These are phyloP conservation scores for Parietichytrium sp. DNA, from an alignment of 108 stramenopile species.

Conservation along the genomic window DNA sequence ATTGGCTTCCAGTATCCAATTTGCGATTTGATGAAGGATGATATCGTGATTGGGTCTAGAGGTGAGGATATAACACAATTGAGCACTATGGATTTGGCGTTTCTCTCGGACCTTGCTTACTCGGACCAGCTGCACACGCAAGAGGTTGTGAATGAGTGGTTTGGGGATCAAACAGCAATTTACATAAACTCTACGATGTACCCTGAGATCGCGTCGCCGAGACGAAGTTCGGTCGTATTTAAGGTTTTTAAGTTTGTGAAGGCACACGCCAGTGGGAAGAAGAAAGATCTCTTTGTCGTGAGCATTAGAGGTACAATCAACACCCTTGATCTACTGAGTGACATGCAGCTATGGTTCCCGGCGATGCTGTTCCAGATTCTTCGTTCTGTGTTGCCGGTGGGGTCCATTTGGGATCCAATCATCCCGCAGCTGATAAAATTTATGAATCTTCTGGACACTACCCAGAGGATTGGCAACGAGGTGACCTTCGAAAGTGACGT, in stretches of 20 bases:
- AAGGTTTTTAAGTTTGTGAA: neutral
- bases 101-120: constrained; percentile 23
- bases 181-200: neutral
- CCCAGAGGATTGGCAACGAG: constrained; percentile 20
- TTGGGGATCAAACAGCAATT: neutral
- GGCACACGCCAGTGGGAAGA: neutral
- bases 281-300: constrained; percentile 61
- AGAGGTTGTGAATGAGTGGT: neutral
- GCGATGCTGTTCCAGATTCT: constrained; percentile 68
- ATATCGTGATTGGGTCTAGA: neutral
- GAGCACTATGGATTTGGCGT: constrained; percentile 4
- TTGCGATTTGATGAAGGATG: constrained; percentile 5
- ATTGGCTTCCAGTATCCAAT: constrained; percentile 25
- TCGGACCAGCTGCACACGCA: neutral
- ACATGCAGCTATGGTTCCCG: constrained; percentile 73
- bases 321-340: constrained; percentile 69
- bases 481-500: constrained; percentile 55
- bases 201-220: neutral
- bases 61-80: neutral
- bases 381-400: constrained; percentile 65
- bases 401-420: constrained; percentile 69
- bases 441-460: constrained; percentile 54
- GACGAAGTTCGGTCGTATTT: neutral
- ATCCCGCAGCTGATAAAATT: constrained; percentile 57
- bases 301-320: constrained; percentile 72